Conservation (phyloP, 2,329 filamentous ascomycete species). For the Microdochium bolleyi region DNA sequence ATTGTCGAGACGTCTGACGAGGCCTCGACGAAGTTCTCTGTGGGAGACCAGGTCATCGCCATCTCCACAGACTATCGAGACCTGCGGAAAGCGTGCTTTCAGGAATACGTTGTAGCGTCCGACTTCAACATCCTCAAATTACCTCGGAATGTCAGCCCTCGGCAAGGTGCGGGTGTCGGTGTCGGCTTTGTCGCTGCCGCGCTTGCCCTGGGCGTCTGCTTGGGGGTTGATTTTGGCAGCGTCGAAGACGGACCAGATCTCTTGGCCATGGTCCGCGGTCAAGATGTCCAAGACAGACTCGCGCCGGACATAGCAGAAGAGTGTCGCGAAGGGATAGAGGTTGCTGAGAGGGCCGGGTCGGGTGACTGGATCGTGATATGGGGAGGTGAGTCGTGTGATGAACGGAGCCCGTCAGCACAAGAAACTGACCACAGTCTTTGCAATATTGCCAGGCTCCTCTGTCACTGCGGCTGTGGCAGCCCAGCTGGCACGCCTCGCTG, state of each 20-base stretch:
- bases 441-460: conserved; percentile 51
- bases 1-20: conserved; percentile 40
- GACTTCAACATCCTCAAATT: conserved; percentile 58
- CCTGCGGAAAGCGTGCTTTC: conserved; percentile 62
- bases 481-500: conserved; percentile 60
- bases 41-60: conserved; percentile 52
- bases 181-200: conserved; percentile 66
- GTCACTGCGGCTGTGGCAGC: conserved; percentile 60
- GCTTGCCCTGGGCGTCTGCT: conserved; percentile 59
- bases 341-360: conserved; percentile 41
- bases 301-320: conserved; percentile 56
- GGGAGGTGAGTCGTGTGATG: conserved; percentile 50
- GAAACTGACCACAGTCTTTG: too few species aligned
- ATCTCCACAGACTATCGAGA: conserved; percentile 71
- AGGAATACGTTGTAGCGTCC: conserved; percentile 59
- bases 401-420: too few species aligned
- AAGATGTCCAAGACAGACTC: conserved; percentile 38
- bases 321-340: conserved; percentile 46
- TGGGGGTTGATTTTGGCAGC: conserved; percentile 57
- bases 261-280: conserved; percentile 34
- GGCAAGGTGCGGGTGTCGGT: conserved; percentile 55
- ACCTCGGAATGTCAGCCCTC: conserved; percentile 41
- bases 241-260: conserved; percentile 51
- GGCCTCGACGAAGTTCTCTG: conserved; percentile 36
- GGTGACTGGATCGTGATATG: conserved; percentile 70